phyloP scores from a whole-genome alignment of 2,329 filamentous ascomycete genomes.

The Stagonosporopsis chrysanthemi region DNA sequence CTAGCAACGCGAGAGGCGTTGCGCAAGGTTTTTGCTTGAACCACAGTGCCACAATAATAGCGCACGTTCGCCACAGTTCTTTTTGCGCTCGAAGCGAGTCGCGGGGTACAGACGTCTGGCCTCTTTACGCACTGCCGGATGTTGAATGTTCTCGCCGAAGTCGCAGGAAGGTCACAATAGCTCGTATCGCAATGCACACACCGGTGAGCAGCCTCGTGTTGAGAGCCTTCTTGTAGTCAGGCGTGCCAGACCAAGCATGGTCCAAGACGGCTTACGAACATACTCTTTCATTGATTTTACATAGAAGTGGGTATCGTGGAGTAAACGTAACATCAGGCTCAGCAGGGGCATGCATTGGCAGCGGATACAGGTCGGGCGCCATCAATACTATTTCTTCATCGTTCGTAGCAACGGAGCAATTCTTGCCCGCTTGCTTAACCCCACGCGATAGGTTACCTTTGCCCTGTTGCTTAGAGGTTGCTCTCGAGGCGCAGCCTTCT shows the following conservation, averaged over 20 bases:
- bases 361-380: neutral
- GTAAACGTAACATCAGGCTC: neutral
- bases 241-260: neutral
- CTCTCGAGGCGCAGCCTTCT: constrained; percentile 9
- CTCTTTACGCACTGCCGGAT: neutral
- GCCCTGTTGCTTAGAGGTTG: constrained; percentile 43
- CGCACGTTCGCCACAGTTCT: neutral
- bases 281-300: neutral
- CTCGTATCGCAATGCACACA: neutral
- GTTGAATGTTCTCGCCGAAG: neutral
- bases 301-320: constrained; percentile 11
- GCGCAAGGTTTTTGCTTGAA: neutral
- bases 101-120: neutral
- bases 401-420: constrained; percentile 58
- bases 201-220: neutral
- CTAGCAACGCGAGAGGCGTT: constrained; percentile 1
- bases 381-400: constrained; percentile 51
- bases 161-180: neutral
- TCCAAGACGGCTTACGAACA: neutral
- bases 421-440: constrained; percentile 57
- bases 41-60: neutral
- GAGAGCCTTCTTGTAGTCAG: neutral
- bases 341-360: neutral
- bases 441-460: constrained; percentile 57
- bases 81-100: neutral